These are phyloP conservation scores for Phytophthora palmivora DNA, from an alignment of 352 stramenopile genomes.

Conservation along the genomic window DNA sequence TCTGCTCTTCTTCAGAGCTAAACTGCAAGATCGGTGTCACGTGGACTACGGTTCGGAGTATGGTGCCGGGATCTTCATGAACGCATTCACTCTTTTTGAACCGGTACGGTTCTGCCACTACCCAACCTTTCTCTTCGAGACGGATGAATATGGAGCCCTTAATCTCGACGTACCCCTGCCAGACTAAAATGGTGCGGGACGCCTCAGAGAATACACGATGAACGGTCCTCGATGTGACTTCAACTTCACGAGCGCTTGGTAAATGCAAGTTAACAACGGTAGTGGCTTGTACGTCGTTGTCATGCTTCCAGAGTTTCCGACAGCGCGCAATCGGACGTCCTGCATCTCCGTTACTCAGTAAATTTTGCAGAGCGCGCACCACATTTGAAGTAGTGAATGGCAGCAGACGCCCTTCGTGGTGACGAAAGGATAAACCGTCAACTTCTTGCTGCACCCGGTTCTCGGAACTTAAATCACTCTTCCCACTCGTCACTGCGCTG, in stretches of 20 bases:
- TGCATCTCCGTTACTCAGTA: slow-evolving; percentile 9
- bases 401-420: slow-evolving; percentile 11
- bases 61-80: not conserved
- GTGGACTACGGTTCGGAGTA: slow-evolving; percentile 5
- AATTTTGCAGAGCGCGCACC: slow-evolving; percentile 6
- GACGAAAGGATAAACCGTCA: slow-evolving; percentile 8
- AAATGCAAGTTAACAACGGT: slow-evolving; percentile 18
- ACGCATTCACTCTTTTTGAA: not conserved
- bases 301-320: slow-evolving; percentile 10
- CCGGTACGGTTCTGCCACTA: not conserved
- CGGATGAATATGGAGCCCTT: slow-evolving; percentile 38
- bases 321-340: slow-evolving; percentile 5
- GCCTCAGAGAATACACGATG: slow-evolving; percentile 18
- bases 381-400: slow-evolving; percentile 28
- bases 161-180: slow-evolving; percentile 39
- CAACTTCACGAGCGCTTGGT: slow-evolving; percentile 6
- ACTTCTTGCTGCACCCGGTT: not conserved
- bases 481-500: not conserved
- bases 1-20: slow-evolving; percentile 15
- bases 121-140: slow-evolving; percentile 42
- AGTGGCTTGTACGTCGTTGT: slow-evolving; percentile 19
- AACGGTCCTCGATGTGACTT: slow-evolving; percentile 21
- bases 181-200: slow-evolving; percentile 23
- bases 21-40: slow-evolving; percentile 23
- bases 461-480: slow-evolving; percentile 8